Base-by-base conservation (phyloP, 495 filamentous ascomycete genomes). In the Lasiosphaeriaceae sp. region DNA sequence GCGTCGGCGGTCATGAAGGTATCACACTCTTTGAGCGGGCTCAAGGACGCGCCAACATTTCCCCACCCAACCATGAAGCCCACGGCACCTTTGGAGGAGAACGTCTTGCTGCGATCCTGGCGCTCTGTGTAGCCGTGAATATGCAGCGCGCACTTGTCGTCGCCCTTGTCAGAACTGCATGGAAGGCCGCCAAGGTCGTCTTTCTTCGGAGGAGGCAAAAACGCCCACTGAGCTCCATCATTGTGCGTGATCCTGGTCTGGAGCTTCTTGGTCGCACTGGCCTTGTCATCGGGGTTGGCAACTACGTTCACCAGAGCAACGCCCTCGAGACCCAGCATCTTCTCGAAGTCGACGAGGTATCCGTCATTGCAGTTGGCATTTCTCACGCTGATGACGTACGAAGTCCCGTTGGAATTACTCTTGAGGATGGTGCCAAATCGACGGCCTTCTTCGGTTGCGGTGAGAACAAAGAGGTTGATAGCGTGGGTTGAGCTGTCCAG, bases 341-440 rank as follows among this genome's bases (percentile, higher is more conserved):
- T 96, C 68, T 99, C 94, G 67, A 96, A 99, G 69, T 99, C 94
- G 39, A 94, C 91, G 67, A 86, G 96, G 43, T 87, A 92, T 0
- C 50, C 59, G 3, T 77, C 71, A 61, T 96, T 83, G 53, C 88
- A 80, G 70, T 96, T 96, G 62, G 97, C 88, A 0, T 79, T 81
- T 47, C 80, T 73, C 9, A 93, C 74, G 69, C 88, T 92, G 49
- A 92, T 74, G 20, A 95, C 89, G 62, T 97, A 99, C 2, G 88
- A 92, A 0, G 94, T 97, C 37, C 94, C 94, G 66, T 97, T 97
- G 63, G 90, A 96, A 73, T 99, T 99, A 62, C 90, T 96, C 80
- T 97, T 97, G 66, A 99, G 80, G 51, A 99, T 86, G 22, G 84
- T 84, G n/a, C 94, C 94, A 59, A 88, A 90, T 52, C 85, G 83